Base-by-base conservation (phyloP, 371 early-diverging fungal genomes). In the Rhizopus delemar region DNA sequence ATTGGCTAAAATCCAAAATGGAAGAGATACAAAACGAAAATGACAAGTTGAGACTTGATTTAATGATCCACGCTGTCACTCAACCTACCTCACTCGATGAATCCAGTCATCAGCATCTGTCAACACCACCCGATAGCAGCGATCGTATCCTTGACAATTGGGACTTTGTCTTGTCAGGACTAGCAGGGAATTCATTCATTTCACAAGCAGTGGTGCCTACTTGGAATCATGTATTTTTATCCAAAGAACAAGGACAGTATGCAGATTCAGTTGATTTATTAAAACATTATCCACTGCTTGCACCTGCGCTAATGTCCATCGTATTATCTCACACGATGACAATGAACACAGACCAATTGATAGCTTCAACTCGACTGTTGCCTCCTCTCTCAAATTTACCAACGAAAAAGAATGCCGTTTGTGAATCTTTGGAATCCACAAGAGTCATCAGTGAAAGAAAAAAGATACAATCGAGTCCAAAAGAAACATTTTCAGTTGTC, bases 261-360 rank as follows among this genome's bases (percentile, higher is more conserved):
- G 5, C 39, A 22, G 41, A 59, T 28, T 32, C 60, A 16, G 55
- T 50, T 28, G 50, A 61, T 5, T 29, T 68, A 1, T 63, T 72
- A 48, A 36, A 59, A 2, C 69, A 63, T 43, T 78, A 74, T 41
- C 79, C 79, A 22, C 52, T 78, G 6, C 61, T 78, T 6, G 76
- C 71, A 2, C 79, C 76, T 51, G 76, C 79, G 5, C 60, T 78
- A 8, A 75, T 78, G 76, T 75, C 75, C 7, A 75, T 78, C 29
- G 66, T 78, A 1, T 45, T 78, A 28, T 45, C 62, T 29, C 79
- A 78, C 56, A 78, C 79, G 0, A 74, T 78, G 74, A 61, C 68
- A 3, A 73, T 77, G 74, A 77, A 67, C 7, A 63, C 78, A 0
- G 54, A 66, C 43, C 69, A 77, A 34, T 56, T 77, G 5, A 32